Percentiles rank a stretch among this genome's conserved stretches.
phyloP scores from a whole-genome alignment of 2,329 filamentous ascomycete genomes.

The Aspergillus terreus region DNA sequence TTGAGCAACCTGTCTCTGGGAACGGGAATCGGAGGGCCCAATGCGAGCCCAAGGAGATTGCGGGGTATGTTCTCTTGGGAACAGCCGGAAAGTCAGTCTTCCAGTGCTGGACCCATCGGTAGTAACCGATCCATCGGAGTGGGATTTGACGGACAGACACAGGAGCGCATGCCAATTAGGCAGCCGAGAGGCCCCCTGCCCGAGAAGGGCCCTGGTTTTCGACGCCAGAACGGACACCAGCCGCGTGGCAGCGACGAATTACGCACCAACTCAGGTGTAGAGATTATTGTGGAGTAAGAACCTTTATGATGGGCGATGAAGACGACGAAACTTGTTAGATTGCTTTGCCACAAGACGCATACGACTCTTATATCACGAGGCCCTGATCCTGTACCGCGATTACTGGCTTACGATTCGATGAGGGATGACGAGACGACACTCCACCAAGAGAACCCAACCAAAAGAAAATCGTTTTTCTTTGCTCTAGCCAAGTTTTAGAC shows the following conservation, averaged over 20 bases:
- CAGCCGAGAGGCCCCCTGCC: conserved; percentile 60
- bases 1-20: conserved; percentile 59
- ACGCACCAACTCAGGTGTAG: conserved; percentile 56
- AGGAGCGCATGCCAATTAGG: conserved; percentile 55
- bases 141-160: conserved; percentile 53
- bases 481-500: conserved; percentile 41
- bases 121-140: conserved; percentile 62
- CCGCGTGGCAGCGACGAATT: conserved; percentile 61
- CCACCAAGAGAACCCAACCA: conserved; percentile 35
- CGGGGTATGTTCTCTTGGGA: conserved; percentile 62
- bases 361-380: conserved; percentile 41
- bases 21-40: conserved; percentile 41
- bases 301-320: conserved; percentile 29
- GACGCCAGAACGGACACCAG: conserved; percentile 60
- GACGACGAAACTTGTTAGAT: conserved; percentile 33
- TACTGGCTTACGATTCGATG: conserved; percentile 46
- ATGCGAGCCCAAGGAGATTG: conserved; percentile 55
- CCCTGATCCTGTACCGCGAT: conserved; percentile 34
- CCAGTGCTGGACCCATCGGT: conserved; percentile 56
- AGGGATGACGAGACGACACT: conserved; percentile 46
- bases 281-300: conserved; percentile 61
- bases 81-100: conserved; percentile 47
- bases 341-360: conserved; percentile 40
- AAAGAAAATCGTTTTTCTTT: conserved; percentile 33
- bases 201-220: conserved; percentile 57